Base-by-base conservation (phyloP, 345 rosid species). In the Cochlearia excelsa region DNA sequence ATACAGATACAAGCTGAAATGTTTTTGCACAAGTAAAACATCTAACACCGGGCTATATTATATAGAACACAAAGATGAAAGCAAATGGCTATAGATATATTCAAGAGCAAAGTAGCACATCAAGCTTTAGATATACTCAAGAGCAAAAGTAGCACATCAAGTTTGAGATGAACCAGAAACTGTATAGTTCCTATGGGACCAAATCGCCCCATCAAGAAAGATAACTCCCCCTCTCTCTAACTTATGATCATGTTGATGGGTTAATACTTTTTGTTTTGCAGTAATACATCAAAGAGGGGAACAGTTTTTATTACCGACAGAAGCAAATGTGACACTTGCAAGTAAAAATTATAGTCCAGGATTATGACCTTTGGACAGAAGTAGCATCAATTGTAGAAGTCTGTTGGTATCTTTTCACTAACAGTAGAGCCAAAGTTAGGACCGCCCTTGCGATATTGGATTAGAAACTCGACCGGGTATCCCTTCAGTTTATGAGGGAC, bases 341-440 rank as follows among this genome's bases (percentile, higher is more conserved):
- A 33, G 54, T 39, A 16, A 61, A 75, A 61, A 66, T 26, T 48
- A 16, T 16, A 9, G 46, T 60, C 67, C 72, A 56, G 44, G 51
- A 70, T 16, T 50, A 51, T 52, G 75, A 66, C 59, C 64, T 33
- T 51, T 64, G 23, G 23, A 16, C 23, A 16, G 23, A 16, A 16
- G 23, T 49, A 69, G 59, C 39, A 61, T 84, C 68, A 87, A 7
- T 85, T 81, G 71, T 74, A 85, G 59, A 74, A 67, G 62, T 93
- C 91, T 28, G 95, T 87, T 63, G 82, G 78, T 47, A 85, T 64
- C 75, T 76, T 84, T 79, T 94, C 99, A 73, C 99, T 84, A 60
- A 90, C 80, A 16, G 96, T 90, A 46, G 99, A 87, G 57, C 99
- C 99, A n/a, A 87, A 89, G 30, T 93, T 74, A 3, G 97, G 97